Conservation (phyloP, 495 filamentous ascomycete species). For the Penicillium desertorum region DNA sequence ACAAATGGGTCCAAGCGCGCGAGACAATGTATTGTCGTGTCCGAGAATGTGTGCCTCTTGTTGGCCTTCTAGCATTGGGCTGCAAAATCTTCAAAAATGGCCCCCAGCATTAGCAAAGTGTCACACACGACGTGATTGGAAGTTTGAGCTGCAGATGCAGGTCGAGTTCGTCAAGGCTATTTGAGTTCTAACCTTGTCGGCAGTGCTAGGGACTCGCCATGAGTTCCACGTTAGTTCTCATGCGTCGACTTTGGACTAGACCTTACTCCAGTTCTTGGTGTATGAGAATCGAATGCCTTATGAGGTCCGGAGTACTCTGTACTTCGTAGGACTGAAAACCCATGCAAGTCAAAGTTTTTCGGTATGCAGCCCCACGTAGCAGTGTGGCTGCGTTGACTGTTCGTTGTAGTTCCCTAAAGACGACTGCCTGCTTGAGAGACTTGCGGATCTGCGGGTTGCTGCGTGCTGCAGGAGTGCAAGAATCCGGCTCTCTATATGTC, state of each 20-base stretch:
- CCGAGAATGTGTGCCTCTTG: no score
- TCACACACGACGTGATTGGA: background rate
- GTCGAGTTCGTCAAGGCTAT: background rate
- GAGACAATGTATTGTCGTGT: no score
- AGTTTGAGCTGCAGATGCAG: background rate
- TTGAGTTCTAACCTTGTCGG: background rate
- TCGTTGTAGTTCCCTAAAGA: background rate
- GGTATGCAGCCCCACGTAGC: background rate
- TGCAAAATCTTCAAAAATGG: background rate
- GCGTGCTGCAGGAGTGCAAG: background rate
- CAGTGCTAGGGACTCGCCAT: background rate
- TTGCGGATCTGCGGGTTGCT: background rate
- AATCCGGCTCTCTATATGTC: background rate
- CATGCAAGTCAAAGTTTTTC: background rate
- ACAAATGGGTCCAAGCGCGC: no score
- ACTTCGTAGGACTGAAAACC: background rate
- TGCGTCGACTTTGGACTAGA: background rate
- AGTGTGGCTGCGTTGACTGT: constrained; percentile 1
- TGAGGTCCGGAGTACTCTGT: background rate
- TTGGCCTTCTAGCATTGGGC: background rate
- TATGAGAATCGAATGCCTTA: background rate
- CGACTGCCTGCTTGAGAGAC: background rate
- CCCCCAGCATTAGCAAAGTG: background rate
- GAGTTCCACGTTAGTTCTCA: background rate
- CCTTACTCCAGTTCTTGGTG: background rate